These are phyloP conservation scores for Tulasnella sp. DNA, from an alignment of 768 basidiomycete species.

Conservation along the genomic window DNA sequence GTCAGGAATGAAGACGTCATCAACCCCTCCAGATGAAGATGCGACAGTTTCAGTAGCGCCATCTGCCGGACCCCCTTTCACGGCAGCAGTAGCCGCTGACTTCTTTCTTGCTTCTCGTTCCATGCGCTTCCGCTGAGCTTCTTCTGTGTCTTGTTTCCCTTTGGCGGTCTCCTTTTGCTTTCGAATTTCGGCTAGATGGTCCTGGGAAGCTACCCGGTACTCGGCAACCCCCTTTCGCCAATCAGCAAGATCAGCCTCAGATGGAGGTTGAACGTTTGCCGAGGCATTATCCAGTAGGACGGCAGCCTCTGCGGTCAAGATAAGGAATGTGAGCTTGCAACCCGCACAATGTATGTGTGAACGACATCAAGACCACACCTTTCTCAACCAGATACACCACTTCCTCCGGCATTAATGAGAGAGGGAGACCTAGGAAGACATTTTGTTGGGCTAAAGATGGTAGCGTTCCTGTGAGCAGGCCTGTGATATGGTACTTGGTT, in stretches of 20 bases:
- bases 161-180: conserved; percentile 30
- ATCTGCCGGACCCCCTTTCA: not conserved
- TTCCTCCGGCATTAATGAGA: conserved; percentile 87
- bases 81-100: conserved; percentile 27
- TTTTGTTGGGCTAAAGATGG: conserved; percentile 96
- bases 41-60: not conserved
- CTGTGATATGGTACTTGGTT: conserved; percentile 74
- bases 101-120: conserved; percentile 41
- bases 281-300: conserved; percentile 67
- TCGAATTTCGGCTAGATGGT: conserved; percentile 37
- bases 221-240: conserved; percentile 46
- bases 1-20: conserved; percentile 6
- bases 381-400: conserved; percentile 81
- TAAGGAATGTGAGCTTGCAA: not conserved
- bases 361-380: conserved; percentile 44
- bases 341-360: not conserved
- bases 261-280: conserved; percentile 51
- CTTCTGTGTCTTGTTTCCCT: conserved; percentile 44
- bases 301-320: conserved; percentile 54
- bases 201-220: not conserved
- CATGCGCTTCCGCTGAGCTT: conserved; percentile 66
- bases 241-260: conserved; percentile 43
- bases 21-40: not conserved
- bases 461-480: conserved; percentile 82
- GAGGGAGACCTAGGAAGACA: conserved; percentile 88